Conservation (phyloP, 176 grass and related monocot genomes). For the Carex kokanica region DNA sequence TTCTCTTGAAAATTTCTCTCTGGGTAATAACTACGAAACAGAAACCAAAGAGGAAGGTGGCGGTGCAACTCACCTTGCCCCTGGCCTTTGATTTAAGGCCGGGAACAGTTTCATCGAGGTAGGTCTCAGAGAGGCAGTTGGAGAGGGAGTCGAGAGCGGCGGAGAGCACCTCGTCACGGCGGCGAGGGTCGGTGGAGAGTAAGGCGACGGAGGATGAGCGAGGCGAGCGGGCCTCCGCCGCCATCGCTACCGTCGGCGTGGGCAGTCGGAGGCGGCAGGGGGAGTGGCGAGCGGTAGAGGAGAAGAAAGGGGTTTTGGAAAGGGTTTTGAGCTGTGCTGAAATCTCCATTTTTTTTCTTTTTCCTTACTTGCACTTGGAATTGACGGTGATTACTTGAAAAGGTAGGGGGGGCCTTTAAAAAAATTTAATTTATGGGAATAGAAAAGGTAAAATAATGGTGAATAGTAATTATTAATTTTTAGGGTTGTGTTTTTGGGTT, state of each 20-base stretch:
- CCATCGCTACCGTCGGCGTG: constrained; percentile 4
- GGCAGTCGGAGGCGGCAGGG: constrained; percentile 10
- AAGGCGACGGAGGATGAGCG: constrained; percentile 6
- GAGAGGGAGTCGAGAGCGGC: constrained; percentile 40
- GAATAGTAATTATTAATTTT: no score
- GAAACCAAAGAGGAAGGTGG: neutral
- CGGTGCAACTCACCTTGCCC: constrained; percentile 62
- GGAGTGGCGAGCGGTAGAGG: neutral
- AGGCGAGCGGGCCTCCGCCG: neutral
- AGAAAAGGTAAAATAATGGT: no score
- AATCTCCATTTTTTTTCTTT: neutral
- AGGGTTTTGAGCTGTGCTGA: constrained; percentile 8
- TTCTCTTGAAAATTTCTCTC: no score
- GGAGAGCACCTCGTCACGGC: constrained; percentile 51
- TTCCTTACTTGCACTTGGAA: no score
- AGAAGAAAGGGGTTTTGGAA: constrained; percentile 27
- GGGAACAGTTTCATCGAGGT: constrained; percentile 58
- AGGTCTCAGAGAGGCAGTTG: constrained; percentile 85
- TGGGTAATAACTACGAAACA: neutral
- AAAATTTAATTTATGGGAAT: no score
- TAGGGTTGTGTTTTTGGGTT: no score
- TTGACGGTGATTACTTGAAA: no score
- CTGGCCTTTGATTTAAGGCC: constrained; percentile 55
- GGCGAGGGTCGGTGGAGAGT: constrained; percentile 47
- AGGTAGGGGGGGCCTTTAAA: no score